Evolutionary conservation across 2,329 filamentous ascomycete species (phyloP).

Genomic region (Fusarium nurragi): DNA sequence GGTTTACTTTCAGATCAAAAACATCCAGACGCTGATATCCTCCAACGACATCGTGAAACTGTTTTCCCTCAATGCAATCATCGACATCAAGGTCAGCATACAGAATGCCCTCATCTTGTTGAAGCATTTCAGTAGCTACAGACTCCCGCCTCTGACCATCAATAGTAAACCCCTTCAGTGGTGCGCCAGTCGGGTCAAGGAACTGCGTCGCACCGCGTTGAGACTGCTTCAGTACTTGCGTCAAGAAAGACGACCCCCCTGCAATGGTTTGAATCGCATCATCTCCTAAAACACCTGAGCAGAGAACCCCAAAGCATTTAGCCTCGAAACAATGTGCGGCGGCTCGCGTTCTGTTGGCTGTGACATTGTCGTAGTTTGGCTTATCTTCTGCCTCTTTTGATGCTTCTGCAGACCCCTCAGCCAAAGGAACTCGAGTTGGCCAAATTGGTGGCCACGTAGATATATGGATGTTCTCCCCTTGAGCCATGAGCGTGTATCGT

Average conservation of each 20-base stretch:
- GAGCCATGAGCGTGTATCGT: conserved; percentile 61
- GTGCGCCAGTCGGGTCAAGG: conserved; percentile 60
- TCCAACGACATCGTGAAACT: conserved; percentile 65
- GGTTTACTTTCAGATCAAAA: conserved; percentile 60
- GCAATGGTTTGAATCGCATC: conserved; percentile 51
- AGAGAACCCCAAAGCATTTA: conserved; percentile 64
- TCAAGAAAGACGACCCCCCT: conserved; percentile 44
- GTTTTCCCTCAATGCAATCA: conserved; percentile 63
- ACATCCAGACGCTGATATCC: conserved; percentile 65
- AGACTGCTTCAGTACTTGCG: conserved; percentile 49
- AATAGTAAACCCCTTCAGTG: conserved; percentile 51
- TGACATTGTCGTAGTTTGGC: conserved; percentile 62
- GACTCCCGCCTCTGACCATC: conserved; percentile 30
- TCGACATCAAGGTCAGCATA: conserved; percentile 62
- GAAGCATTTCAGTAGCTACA: conserved; percentile 50
- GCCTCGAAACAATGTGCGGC: conserved; percentile 67
- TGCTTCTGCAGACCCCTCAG: fast-evolving
- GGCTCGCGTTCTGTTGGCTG: conserved; percentile 61
- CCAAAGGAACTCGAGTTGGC: conserved; percentile 53
- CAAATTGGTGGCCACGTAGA: conserved; percentile 65
- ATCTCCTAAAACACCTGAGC: conserved; percentile 54
- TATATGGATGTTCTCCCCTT: conserved; percentile 65
- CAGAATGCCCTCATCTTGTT: conserved; percentile 58
- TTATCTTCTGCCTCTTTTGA: fast-evolving
- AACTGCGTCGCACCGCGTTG: conserved; percentile 60